phyloP scores from a whole-genome alignment of 2,329 filamentous ascomycete species.

The Clathrospora elynae region DNA sequence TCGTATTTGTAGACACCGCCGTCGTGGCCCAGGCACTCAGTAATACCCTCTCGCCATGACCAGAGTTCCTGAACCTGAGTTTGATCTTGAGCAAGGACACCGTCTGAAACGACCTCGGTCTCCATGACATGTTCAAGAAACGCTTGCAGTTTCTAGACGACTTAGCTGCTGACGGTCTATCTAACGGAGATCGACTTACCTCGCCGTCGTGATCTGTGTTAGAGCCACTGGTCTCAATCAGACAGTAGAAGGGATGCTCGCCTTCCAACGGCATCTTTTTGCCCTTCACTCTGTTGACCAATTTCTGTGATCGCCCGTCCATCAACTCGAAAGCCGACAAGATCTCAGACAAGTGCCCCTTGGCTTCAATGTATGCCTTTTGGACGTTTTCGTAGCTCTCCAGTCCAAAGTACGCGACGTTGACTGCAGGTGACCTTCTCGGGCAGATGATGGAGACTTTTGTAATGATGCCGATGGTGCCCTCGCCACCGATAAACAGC shows the following conservation, averaged over 20 bases:
- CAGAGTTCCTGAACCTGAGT: conserved; percentile 86
- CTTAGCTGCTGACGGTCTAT: conserved; percentile 11
- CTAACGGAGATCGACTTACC: conserved; percentile 19
- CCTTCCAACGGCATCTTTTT: conserved; percentile 81
- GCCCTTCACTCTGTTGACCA: conserved; percentile 66
- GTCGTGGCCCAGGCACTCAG: conserved; percentile 85
- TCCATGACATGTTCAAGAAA: conserved; percentile 94
- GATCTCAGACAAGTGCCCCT: conserved; percentile 89
- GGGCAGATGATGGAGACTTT: conserved; percentile 88
- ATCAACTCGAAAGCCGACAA: conserved; percentile 97
- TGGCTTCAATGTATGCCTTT: conserved; percentile 83
- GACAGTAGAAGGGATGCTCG: conserved; percentile 90
- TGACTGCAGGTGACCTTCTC: conserved; percentile 82
- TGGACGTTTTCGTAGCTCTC: conserved; percentile 90
- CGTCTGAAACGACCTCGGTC: conserved; percentile 83
- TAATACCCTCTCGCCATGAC: conserved; percentile 91
- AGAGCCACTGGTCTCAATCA: conserved; percentile 94
- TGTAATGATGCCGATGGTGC: conserved; percentile 93
- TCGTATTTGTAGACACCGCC: conserved; percentile 99
- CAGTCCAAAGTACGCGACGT: conserved; percentile 92
- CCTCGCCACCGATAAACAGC: conserved; percentile 93
- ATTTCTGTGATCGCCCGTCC: conserved; percentile 80
- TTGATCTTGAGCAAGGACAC: conserved; percentile 90
- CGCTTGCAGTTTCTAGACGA: conserved; percentile 73
- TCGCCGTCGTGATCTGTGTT: conserved; percentile 90